Conservation (phyloP, 169 alveolate species). For the Plasmodium gaboni region DNA sequence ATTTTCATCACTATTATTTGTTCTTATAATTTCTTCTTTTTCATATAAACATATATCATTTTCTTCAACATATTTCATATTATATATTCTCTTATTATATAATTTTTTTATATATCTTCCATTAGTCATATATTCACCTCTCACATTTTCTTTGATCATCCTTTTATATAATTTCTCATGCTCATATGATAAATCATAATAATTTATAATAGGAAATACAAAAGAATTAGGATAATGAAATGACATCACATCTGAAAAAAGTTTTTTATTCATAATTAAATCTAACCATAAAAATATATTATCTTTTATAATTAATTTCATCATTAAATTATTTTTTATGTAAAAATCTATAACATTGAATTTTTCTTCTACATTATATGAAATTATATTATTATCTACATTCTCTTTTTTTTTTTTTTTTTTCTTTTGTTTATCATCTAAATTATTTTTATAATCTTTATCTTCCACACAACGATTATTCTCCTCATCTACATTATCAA, state of each 20-base stretch:
- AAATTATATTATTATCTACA: not conserved
- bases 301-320: slow-evolving; percentile 40
- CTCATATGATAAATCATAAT: slow-evolving; percentile 27
- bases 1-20: no score
- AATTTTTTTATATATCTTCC: no score
- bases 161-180: slow-evolving; percentile 21
- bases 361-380: not conserved
- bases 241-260: slow-evolving; percentile 49
- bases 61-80: no score
- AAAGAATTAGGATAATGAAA: slow-evolving; percentile 64
- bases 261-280: slow-evolving; percentile 37
- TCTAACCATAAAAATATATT: slow-evolving; percentile 62
- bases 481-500: not conserved
- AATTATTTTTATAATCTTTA: slow-evolving; percentile 1
- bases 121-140: no score
- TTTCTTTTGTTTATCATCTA: slow-evolving; percentile 1
- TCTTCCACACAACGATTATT: not conserved
- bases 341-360: slow-evolving; percentile 16
- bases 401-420: not conserved
- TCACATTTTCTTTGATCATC: not conserved
- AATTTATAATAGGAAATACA: slow-evolving; percentile 44
- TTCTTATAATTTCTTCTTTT: no score
- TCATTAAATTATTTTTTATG: slow-evolving; percentile 22
- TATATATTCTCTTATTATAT: no score
- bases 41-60: no score